Evolutionary conservation across 768 basidiomycete genomes (phyloP).

Genomic region (Agrocybe chaxingu): DNA sequence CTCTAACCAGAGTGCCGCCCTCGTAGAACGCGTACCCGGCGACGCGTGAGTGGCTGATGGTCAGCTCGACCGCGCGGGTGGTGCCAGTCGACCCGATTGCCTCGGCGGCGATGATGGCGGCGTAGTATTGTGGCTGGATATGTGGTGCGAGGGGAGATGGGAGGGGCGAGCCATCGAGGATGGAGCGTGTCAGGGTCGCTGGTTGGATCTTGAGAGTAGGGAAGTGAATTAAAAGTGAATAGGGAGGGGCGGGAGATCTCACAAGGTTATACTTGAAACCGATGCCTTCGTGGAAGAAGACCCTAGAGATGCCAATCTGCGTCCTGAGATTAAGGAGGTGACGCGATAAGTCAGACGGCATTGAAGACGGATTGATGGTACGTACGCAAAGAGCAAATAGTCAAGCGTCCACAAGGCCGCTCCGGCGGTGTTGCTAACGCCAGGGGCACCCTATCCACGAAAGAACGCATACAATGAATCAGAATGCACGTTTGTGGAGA

Average conservation of each 20-base stretch:
- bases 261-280: slow-evolving; percentile 73
- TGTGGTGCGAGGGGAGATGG: slow-evolving; percentile 50
- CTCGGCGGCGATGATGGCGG: slow-evolving; percentile 57
- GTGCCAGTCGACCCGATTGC: slow-evolving; percentile 47
- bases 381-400: slow-evolving; percentile 56
- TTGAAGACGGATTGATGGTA: not conserved
- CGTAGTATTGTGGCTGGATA: slow-evolving; percentile 66
- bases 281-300: slow-evolving; percentile 66
- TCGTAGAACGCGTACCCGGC: slow-evolving; percentile 67
- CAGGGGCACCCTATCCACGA: slow-evolving; percentile 40
- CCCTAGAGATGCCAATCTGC: slow-evolving; percentile 47
- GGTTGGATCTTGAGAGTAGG: slow-evolving; percentile 54
- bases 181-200: slow-evolving; percentile 51
- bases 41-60: slow-evolving; percentile 41
- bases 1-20: slow-evolving; percentile 36
- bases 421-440: slow-evolving; percentile 68
- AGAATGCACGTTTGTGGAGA: not conserved
- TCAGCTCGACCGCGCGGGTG: slow-evolving; percentile 44
- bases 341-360: not conserved
- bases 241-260: slow-evolving; percentile 1
- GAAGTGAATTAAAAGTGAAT: not conserved
- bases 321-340: slow-evolving; percentile 22
- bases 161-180: slow-evolving; percentile 49
- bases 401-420: slow-evolving; percentile 69
- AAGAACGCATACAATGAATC: not conserved